These are phyloP conservation scores for Epichloe brachyelytri DNA, from an alignment of 2,329 filamentous ascomycete genomes.

Conservation along the genomic window DNA sequence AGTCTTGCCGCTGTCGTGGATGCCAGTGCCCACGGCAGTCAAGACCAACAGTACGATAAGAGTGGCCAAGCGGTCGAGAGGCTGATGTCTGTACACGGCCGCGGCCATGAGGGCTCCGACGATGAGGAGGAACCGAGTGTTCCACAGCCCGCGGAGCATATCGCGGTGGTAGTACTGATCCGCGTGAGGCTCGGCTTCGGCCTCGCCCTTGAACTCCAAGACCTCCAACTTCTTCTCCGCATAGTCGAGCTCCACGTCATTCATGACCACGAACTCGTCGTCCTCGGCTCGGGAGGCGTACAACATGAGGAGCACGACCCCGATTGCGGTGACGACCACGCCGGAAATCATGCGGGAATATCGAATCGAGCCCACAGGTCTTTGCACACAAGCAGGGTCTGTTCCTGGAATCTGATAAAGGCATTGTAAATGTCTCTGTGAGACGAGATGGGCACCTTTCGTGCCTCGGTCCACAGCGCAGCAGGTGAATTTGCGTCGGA, in stretches of 20 bases:
- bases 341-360: conserved; percentile 72
- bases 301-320: conserved; percentile 55
- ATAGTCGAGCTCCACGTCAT: conserved; percentile 44
- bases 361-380: conserved; percentile 88
- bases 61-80: conserved; percentile 24
- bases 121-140: conserved; percentile 20
- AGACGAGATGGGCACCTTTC: conserved; percentile 14
- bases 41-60: conserved; percentile 22
- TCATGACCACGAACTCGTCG: conserved; percentile 39
- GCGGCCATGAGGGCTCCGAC: conserved; percentile 16
- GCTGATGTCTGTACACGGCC: conserved; percentile 19
- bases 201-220: conserved; percentile 21
- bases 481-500: conserved; percentile 27
- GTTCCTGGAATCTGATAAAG: conserved; percentile 61
- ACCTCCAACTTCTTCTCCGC: conserved; percentile 46
- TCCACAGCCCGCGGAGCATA: conserved; percentile 24
- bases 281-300: conserved; percentile 53
- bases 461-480: conserved; percentile 35
- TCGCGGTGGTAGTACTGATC: conserved; percentile 21
- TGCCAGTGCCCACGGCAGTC: conserved; percentile 29
- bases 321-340: conserved; percentile 54
- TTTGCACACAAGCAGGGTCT: conserved; percentile 69
- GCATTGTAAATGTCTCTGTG: conserved; percentile 35
- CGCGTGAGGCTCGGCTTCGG: conserved; percentile 27
- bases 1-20: conserved; percentile 30